Evolutionary conservation across 169 alveolate species (phyloP), one percentile per base, ranked within the genome.

Genomic region (Besnoitia besnoiti): DNA sequence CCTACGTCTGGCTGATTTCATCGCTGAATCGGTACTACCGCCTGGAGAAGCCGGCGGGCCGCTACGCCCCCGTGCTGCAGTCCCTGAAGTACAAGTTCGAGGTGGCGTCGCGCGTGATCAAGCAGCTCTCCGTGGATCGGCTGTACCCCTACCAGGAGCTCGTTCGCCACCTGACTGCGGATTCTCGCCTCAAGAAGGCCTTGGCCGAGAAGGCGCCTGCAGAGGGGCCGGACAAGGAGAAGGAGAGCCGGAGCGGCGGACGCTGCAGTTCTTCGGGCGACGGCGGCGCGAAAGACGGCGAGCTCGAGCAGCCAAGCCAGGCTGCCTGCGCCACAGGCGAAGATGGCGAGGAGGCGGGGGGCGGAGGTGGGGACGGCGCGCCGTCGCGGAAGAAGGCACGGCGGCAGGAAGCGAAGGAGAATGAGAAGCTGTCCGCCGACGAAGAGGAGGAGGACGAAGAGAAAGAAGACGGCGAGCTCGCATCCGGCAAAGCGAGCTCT

Each of bases 21-120:
- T 35, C 76, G 47, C 21, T 40, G 33, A 79, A 79, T 39, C 85
- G 92, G 59, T 50, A 50, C 75, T 89, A 89, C 55, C 92, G 92
- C 77, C 44, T 89, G 37, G 92, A 89, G 92, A 42, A 79, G 55
- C 92, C 92, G 0, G 92, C 92, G 8, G 92, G 92, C 2, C 85
- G 92, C 0, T 89, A 89, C 46, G 92, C 75, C 12, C 59, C 92
- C 16, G 75, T 89, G 3, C 59, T 89, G 12, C 85, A 79, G 50
- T 89, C 92, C 42, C 62, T 42, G 35, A 62, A 37, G 50, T 40
- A 33, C 35, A 73, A 51, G 75, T 89, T 89, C 33, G 92, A 89
- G 75, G 87, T 89, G 10, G 92, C 92, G 16, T 75, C 92, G 5
- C 87, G 92, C 55, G 92, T 89, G 24, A 76, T 89, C 4, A 79